phyloP scores from a whole-genome alignment of 768 basidiomycete genomes.

The Udeniomyces megalosporus region DNA sequence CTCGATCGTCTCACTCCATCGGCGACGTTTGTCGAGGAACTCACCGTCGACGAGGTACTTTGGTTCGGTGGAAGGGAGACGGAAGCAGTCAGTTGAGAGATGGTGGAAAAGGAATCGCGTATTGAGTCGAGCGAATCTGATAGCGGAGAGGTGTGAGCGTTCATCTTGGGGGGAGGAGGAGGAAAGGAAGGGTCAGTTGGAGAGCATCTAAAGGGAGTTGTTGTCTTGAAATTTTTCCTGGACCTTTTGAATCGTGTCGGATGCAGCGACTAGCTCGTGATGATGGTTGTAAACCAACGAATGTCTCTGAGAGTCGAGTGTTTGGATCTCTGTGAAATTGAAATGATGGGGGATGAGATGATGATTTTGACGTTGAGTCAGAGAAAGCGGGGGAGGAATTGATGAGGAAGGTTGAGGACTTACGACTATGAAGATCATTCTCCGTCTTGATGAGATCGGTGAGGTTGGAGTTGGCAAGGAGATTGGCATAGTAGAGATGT shows the following conservation, averaged over 20 bases:
- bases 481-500: conserved; percentile 65
- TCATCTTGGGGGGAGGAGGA: too few relatives aligned
- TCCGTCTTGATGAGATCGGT: conserved; percentile 57
- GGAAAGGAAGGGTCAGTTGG: too few relatives aligned
- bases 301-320: conserved; percentile 74
- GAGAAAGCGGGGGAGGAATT: too few relatives aligned
- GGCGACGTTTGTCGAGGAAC: neutral
- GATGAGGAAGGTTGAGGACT: neutral
- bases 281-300: conserved; percentile 89
- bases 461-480: conserved; percentile 66
- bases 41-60: neutral
- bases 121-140: conserved; percentile 14
- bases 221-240: too few relatives aligned
- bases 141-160: conserved; percentile 11
- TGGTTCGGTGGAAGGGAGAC: neutral
- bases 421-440: conserved; percentile 40
- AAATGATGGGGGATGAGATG: too few relatives aligned
- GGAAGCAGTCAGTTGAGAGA: conserved; percentile 11
- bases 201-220: too few relatives aligned
- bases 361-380: too few relatives aligned
- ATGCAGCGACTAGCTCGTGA: conserved; percentile 83
- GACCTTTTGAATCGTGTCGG: conserved; percentile 76
- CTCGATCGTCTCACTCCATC: neutral
- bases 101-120: conserved; percentile 6
- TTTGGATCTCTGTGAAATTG: conserved; percentile 51